Evolutionary conservation across 2,329 filamentous ascomycete genomes (phyloP), one percentile per base, ranked within the genome.

Genomic region (Aureobasidium sp.): DNA sequence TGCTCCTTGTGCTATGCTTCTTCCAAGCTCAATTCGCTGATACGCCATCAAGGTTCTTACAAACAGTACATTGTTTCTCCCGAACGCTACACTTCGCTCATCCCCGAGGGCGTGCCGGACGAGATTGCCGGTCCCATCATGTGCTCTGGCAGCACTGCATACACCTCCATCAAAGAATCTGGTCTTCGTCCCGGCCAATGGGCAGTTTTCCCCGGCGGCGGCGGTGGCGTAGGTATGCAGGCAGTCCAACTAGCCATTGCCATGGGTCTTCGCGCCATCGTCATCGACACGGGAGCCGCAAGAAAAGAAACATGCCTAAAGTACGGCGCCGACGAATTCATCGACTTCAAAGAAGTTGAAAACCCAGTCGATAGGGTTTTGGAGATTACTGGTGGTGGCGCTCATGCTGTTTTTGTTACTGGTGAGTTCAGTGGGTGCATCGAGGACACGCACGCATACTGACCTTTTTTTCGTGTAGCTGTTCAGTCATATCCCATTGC

Each of bases 81-180:
- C 0, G 81, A 80, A 15, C 74, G 74, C 40, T 83, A 83, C 65
- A 80, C 80, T 0, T 76, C 75, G 0, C 73, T 76, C 21, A 83
- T 84, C 60, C 82, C 81, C 0, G 79, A 84, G 35, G 80, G 77
- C 0, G 77, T 84, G 0, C 69, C 72, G 0, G 81, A 83, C 62
- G 77, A 79, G 62, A 65, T 81, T n/a, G 82, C 82, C 2, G 83
- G 78, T 0, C 83, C 82, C 0, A 78, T 85, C 61, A 84, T 85
- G 80, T 85, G 83, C 70, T 77, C 74, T 45, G 81, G 79, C 0
- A 78, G 77, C 7, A 85, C 83, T 1, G 81, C 84, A 62, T 82
- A 84, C 68, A 77, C 79, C 2, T 79, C 81, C 2, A 71, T 85
- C 53, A 74, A 78, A 13, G 78, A 81, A 42, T 79, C 78, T 0